Evolutionary conservation across 2,329 filamentous ascomycete species (phyloP), one percentile per base, ranked within the genome.

Genomic region (Aspergillus sp.): DNA sequence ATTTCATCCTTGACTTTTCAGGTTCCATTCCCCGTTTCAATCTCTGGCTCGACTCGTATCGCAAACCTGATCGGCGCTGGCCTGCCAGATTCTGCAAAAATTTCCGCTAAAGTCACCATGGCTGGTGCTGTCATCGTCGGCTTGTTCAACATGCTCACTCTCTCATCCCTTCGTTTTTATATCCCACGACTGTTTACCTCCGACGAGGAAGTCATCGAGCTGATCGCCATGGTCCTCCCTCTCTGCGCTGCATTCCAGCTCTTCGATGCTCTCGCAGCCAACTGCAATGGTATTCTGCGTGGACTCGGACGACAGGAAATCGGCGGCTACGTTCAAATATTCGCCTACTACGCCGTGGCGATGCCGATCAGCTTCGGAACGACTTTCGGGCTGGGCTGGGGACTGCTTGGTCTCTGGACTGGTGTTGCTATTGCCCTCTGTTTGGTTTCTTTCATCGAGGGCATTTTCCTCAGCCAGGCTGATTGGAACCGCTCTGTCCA

Each of bases 31-130:
- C 88, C 91, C 0, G 79, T 96, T 47, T 88, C 85, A 29, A 91
- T 97, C 45, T 90, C 91, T 3, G 82, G 86, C 0, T 91, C 86
- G 9, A 97, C 91, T 0, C 83, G 91, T 1, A 82, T 96, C 10
- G 91, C 90, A 12, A 97, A 96, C 57, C 72, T 97, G 30, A 94
- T 97, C 49, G 93, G 91, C 7, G 90, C 91, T 0, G 85, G 84
- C 1, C 76, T 96, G 8, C 83, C 88, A 2, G 82, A 84, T 37
- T 86, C 90, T 0, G 90, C 90, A 11, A 88, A 84, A 61, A 86
- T 81, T 3, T 86, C 86, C 1, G 86, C 86, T n/a, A 83, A 80
- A 65, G 90, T 95, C 44, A 84, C 82, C 4, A 76, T 94, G 49
- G 73, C 75, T 2, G 79, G 78, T 4, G 83, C 86, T 4, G 71